A percentile compares a stretch with the other conserved stretches of the same genome.
These are phyloP conservation scores for Takashimella koratensis DNA, from an alignment of 1,284 basidiomycete species.

Conservation along the genomic window DNA sequence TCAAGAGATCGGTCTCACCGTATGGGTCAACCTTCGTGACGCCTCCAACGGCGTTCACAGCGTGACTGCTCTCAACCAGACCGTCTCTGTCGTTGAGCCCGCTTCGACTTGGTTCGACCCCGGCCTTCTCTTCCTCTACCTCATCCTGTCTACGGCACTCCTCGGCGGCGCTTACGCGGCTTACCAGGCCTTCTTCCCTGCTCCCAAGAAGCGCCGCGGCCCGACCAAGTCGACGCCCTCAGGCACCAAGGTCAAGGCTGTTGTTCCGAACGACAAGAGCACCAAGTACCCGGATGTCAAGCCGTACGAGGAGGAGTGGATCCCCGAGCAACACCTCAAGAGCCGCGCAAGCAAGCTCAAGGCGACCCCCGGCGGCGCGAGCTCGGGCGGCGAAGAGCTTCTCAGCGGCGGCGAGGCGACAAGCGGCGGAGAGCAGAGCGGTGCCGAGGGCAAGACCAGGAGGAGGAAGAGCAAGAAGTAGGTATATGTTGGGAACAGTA, in stretches of 20 bases:
- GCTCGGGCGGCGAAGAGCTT: constrained; percentile 9
- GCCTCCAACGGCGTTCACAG: constrained; percentile 52
- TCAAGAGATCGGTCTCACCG: constrained; percentile 69
- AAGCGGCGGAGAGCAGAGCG: constrained; percentile 41
- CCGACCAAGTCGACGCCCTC: too few species aligned
- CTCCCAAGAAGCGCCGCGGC: constrained; percentile 44
- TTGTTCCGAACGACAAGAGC: constrained; percentile 59
- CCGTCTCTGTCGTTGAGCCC: constrained; percentile 78
- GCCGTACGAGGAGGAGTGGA: constrained; percentile 87
- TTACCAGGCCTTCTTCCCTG: constrained; percentile 64
- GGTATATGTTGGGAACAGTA: too few species aligned
- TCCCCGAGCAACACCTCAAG: constrained; percentile 78
- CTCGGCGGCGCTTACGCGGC: constrained; percentile 64
- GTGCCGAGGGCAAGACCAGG: constrained; percentile 31
- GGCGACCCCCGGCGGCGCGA: constrained; percentile 49
- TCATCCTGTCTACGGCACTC: constrained; percentile 64
- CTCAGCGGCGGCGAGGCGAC: constrained; percentile 35
- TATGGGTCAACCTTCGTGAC: constrained; percentile 70
- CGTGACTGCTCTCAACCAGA: constrained; percentile 69
- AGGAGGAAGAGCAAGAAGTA: constrained; percentile 25
- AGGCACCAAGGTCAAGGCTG: constrained; percentile 34
- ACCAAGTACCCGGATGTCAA: constrained; percentile 64
- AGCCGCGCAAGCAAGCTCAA: constrained; percentile 54
- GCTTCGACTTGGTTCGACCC: constrained; percentile 73
- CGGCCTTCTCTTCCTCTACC: constrained; percentile 71